These are phyloP conservation scores for Tolypocladium guangdongense DNA, from an alignment of 2,329 filamentous ascomycete species.

Conservation along the genomic window DNA sequence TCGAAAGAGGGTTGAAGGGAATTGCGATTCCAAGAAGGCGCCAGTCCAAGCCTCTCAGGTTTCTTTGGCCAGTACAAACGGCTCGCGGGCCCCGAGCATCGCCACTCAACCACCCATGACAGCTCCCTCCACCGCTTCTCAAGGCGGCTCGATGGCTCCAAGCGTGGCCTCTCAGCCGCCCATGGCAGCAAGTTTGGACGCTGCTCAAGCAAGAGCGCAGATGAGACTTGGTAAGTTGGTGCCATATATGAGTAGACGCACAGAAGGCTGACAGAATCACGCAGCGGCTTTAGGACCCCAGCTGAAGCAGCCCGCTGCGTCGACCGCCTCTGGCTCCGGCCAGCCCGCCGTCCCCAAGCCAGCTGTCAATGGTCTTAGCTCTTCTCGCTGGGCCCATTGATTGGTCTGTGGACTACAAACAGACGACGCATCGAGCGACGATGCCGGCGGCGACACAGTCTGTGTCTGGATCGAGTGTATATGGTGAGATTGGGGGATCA, in stretches of 20 bases:
- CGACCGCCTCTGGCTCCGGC: no score
- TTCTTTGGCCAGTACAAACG: background rate
- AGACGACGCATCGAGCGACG: no score
- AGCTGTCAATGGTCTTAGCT: background rate
- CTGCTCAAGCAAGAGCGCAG: background rate
- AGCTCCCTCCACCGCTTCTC: background rate
- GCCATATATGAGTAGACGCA: no score
- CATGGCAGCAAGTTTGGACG: background rate
- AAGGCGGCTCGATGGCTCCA: no score
- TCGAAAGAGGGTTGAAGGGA: background rate
- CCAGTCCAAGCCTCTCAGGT: background rate
- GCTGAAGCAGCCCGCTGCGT: no score
- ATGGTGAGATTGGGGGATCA: no score
- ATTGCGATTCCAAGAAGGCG: background rate
- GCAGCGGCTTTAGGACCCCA: no score
- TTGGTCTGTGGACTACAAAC: no score
- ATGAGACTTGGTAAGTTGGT: background rate
- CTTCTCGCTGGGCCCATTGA: background rate
- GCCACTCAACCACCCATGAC: background rate
- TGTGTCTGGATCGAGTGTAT: no score
- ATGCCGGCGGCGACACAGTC: no score
- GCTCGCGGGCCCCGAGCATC: background rate
- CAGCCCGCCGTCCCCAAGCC: background rate
- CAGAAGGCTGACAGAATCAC: no score
- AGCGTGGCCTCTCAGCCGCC: no score